Evolutionary conservation across 371 early-diverging fungal genomes (phyloP).

Genomic region (Chytridium lagenaria): DNA sequence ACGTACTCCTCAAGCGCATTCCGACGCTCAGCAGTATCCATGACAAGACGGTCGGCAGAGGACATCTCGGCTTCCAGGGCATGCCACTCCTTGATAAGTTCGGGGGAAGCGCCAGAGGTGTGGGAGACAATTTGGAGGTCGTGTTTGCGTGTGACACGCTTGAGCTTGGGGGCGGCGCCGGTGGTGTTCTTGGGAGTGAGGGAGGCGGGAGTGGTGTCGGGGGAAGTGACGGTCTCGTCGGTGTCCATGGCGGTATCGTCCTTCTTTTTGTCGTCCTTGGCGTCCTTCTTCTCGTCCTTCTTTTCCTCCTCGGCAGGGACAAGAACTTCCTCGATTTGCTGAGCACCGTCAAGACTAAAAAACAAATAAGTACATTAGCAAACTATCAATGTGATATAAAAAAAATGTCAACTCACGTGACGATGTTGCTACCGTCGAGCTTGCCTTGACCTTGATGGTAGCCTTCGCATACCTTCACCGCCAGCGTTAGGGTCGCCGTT

Average conservation of each 20-base stretch:
- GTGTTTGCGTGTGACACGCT: conserved; percentile 89
- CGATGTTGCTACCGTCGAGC: conserved; percentile 82
- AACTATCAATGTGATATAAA: neutral
- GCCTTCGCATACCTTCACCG: conserved; percentile 53
- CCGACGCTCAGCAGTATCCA: conserved; percentile 91
- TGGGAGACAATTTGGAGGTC: conserved; percentile 77
- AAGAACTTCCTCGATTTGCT: conserved; percentile 82
- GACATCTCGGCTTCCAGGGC: conserved; percentile 88
- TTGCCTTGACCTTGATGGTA: conserved; percentile 93
- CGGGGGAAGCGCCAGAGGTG: conserved; percentile 64
- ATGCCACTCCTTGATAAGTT: conserved; percentile 65
- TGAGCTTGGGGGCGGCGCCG: conserved; percentile 60
- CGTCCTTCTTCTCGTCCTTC: conserved; percentile 32
- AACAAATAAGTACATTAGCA: conserved; percentile 22
- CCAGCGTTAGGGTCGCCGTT: conserved; percentile 58
- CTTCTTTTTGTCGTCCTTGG: conserved; percentile 38
- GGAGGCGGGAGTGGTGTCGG: conserved; percentile 36
- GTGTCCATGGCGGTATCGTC: conserved; percentile 28
- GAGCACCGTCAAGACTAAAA: conserved; percentile 76
- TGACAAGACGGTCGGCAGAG: conserved; percentile 83
- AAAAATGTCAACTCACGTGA: conserved; percentile 45
- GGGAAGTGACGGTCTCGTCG: conserved; percentile 50
- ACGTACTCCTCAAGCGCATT: conserved; percentile 98
- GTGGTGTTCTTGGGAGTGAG: conserved; percentile 36
- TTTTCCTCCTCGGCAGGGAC: conserved; percentile 53